Evolutionary conservation across 768 basidiomycete genomes (phyloP), one percentile per base, ranked within the genome.

Genomic region (Mycena floridula): DNA sequence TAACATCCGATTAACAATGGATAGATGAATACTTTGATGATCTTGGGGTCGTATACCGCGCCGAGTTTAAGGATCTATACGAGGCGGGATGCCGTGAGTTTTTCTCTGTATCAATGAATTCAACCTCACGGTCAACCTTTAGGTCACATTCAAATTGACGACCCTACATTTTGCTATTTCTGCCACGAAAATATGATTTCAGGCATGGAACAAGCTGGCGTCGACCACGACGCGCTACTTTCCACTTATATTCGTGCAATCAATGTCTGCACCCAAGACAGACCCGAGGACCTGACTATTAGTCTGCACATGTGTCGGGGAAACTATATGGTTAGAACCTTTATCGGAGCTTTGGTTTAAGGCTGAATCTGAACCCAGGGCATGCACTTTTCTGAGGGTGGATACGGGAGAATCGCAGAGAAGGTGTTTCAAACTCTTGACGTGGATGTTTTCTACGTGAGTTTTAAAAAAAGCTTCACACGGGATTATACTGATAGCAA

Each of bases 181-280:
- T 89, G 87, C 58, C 69, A 71, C 45, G 78, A 81, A 51, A 69
- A 50, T 27, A 73, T 70, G 69, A 66, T 75, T 32, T 52, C 54
- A 11, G 69, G 60, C 12, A 82, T 88, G 79, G 69, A 72, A 55
- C 69, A 67, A 21, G 76, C 72, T 35, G 77, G 76, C 0, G 68
- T 77, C 16, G 81, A 89, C 60, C 73, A 78, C 15, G 78, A 76
- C 42, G 73, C 73, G 3, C 69, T 89, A 36, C 69, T 89, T 16
- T 76, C 85, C 46, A 76, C 77, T 5, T 87, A 87, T 57, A 78
- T 85, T 57, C 69, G 74, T 41, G 75, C 79, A 18, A 81, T 83
- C 68, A 82, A 77, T 57, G 57, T 71, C 15, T 71, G 75, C 50
- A 69, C 79, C 2, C 60, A 69, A 47, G 73, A 66, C 37, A 69